Evolutionary conservation across 2,329 filamentous ascomycete genomes (phyloP).

Genomic region (Triangularia verruculosa): DNA sequence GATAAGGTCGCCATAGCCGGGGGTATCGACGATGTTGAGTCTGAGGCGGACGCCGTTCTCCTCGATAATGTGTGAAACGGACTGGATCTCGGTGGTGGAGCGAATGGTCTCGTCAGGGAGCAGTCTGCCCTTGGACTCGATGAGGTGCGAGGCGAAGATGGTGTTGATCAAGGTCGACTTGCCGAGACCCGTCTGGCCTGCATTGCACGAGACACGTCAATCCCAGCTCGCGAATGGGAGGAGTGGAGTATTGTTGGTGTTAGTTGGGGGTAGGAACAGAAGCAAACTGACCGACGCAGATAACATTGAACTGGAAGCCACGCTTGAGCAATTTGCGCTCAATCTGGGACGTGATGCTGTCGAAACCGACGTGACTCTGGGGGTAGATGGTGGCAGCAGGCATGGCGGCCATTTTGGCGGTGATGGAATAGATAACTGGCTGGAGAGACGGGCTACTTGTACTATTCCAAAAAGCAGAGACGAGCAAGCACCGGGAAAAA

Average conservation of each 20-base stretch:
- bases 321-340: constrained; percentile 99
- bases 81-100: constrained; percentile 96
- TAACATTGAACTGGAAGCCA: constrained; percentile 99
- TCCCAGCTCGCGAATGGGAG: constrained; percentile 17
- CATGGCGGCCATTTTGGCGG: constrained; percentile 56
- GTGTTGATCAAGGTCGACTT: constrained; percentile 99
- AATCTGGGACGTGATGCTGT: constrained; percentile 99
- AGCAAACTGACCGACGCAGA: constrained; percentile 83
- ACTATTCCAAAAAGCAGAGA: constrained; percentile 31
- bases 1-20: constrained; percentile 96
- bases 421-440: constrained; percentile 28
- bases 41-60: constrained; percentile 97
- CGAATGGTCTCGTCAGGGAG: constrained; percentile 89
- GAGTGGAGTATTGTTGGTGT: constrained; percentile 12
- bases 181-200: constrained; percentile 96
- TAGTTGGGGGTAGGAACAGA: constrained; percentile 5
- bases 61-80: constrained; percentile 97
- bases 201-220: constrained; percentile 34
- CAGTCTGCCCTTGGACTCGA: constrained; percentile 96
- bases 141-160: constrained; percentile 98
- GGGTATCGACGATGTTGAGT: constrained; percentile 98
- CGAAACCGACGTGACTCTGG: constrained; percentile 98
- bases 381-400: constrained; percentile 75
- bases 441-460: constrained; percentile 14
- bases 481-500: constrained; percentile 1